Evolutionary conservation across 805 yeast species (phyloP), one percentile per base, ranked within the genome.

Genomic region (Candida montana): DNA sequence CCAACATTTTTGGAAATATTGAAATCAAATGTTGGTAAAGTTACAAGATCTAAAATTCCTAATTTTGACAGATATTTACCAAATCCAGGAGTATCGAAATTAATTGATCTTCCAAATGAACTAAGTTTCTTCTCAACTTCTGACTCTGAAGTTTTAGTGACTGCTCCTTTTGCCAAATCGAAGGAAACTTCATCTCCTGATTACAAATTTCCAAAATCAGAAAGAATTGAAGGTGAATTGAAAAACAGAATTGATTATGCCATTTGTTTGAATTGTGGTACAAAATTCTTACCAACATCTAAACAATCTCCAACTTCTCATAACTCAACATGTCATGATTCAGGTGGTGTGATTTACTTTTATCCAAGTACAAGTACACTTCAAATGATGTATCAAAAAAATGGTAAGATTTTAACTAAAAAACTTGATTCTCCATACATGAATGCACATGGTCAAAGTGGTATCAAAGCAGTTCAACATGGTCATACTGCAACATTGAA

Each of bases 401-500:
- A 42, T 42, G 48, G 43, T 62, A 57, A 20, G 41, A 59, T 45
- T 48, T 50, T 55, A 59, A 63, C 55, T 30, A 61, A 57, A 18
- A 63, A 65, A 8, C 67, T 75, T 47, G 74, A 74, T 41, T 83
- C 86, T 0, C 93, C 91, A 12, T 85, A 83, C 54, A 62, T 85
- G 55, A 83, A 86, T 41, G 67, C 69, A 5, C 89, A 83, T 59
- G 95, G 95, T 18, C 93, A 85, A 57, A 73, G 81, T 3, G 83
- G 83, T 26, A 65, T 68, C 9, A 72, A 73, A 16, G 68, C 79
- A 3, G 64, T 69, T 46, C 71, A 72, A 12, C 74, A 77, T 15
- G 83, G 80, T 35, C 75, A 71, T 41, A 52, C 69, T 26, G 86
- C 86, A 0, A 65, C 65, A 0, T 64, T 84, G 43, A 74, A 73